Base-by-base conservation (phyloP, 2,329 filamentous ascomycete species). In the Fusarium secorum region DNA sequence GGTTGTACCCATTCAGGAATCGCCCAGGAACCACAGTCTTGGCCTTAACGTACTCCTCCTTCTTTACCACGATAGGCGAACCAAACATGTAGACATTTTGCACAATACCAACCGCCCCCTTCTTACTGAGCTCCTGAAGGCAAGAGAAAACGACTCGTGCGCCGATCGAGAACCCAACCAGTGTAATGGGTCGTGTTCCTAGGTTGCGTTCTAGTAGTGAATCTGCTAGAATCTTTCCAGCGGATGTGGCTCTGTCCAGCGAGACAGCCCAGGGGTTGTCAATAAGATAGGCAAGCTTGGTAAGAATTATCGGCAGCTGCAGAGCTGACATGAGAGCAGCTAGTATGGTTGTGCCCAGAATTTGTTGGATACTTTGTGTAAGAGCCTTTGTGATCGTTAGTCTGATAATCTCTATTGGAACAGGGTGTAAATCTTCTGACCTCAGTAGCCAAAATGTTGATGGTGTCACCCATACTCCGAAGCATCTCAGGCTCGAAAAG, bases 231-330 rank as follows among this genome's bases (percentile, higher is more conserved):
- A 99, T 97, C 49, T 97, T 87, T 6, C 96, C 96, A 11, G 95
- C 93, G 60, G 93, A 87, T 76, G 92, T 95, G 33, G 96, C 96
- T 75, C 96, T 90, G 76, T 96, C 94, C 53, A 97, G 88, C 3
- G 96, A 98, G n/a, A 98, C 95, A 30, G 92, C 94, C 96, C 96
- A 99, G 0, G 96, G 96, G 77, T 99, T 99, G 81, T 99, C 96
- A 72, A 99, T 98, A 24, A 99, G 87, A 78, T 99, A 99, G 1
- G 95, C 90, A 14, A 99, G 88, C 79, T 99, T 99, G 0, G 95
- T 95, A 46, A 99, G 84, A 32, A 98, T 91, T 44, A 99, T 89
- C 5, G 96, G 96, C n/a, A 98, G 84, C 79, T 97, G 94, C 55
- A 99, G 85, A 36, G 95, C 94, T 42, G 95, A 92, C 95, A 99